Percentiles rank a stretch among this genome's conserved stretches.
These are phyloP conservation scores for Phaeodactylum tricornutum DNA, from an alignment of 108 stramenopile genomes.

Conservation along the genomic window DNA sequence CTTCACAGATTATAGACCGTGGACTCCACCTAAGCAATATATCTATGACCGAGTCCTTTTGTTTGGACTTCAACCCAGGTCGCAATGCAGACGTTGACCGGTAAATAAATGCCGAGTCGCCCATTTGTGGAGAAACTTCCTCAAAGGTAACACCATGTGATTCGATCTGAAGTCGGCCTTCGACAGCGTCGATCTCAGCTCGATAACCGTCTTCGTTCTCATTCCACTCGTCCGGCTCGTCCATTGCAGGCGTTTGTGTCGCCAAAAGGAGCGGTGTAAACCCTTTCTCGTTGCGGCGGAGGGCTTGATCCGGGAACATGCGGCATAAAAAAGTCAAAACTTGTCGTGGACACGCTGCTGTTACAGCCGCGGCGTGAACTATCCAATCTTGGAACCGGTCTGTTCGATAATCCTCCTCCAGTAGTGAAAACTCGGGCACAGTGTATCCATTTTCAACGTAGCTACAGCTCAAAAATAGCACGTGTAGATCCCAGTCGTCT, in stretches of 20 bases:
- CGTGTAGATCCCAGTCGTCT: constrained; percentile 1
- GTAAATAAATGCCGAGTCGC: background rate
- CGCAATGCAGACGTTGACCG: background rate
- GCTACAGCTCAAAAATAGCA: background rate
- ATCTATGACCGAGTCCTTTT: constrained; percentile 1
- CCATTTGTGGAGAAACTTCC: background rate
- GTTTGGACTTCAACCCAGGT: no score
- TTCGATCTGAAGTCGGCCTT: background rate
- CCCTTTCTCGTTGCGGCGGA: background rate
- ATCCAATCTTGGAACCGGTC: background rate
- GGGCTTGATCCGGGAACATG: constrained; percentile 2
- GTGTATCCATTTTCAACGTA: background rate
- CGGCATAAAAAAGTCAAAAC: constrained; percentile 1
- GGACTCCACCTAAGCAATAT: constrained; percentile 4
- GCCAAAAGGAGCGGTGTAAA: constrained; percentile 1
- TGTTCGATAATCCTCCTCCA: no score
- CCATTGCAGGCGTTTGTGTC: background rate
- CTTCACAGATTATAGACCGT: background rate
- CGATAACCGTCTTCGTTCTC: constrained; percentile 5
- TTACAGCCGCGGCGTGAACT: constrained; percentile 1
- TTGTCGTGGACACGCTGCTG: constrained; percentile 2
- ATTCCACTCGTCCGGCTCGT: constrained; percentile 3
- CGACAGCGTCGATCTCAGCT: background rate
- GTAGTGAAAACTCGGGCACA: no score
- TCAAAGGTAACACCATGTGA: background rate